These are phyloP conservation scores for Zygoascus biomembranicola DNA, from an alignment of 805 yeast species.

Conservation along the genomic window DNA sequence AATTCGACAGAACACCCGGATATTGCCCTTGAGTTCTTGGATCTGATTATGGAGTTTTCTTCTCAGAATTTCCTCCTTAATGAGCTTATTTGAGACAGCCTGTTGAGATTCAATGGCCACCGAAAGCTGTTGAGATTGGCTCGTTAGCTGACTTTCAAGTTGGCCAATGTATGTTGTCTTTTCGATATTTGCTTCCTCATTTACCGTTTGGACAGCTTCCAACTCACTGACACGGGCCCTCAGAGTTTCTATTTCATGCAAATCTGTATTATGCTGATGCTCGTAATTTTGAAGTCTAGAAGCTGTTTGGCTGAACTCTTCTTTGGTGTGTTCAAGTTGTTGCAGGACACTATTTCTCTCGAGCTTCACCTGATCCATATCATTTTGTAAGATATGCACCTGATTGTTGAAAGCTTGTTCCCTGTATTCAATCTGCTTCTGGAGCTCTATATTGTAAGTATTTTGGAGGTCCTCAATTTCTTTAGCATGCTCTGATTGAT, in stretches of 20 bases:
- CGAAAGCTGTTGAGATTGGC: constrained; percentile 8
- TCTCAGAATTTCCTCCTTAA: constrained; percentile 47
- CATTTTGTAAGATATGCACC: neutral
- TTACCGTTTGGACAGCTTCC: constrained; percentile 10
- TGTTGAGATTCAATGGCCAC: constrained; percentile 27
- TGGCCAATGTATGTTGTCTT: neutral
- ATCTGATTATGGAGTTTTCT: constrained; percentile 61
- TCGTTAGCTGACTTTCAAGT: neutral
- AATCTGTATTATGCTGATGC: constrained; percentile 20
- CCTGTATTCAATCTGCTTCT: neutral
- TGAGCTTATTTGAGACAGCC: constrained; percentile 31
- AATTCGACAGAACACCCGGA: constrained; percentile 81
- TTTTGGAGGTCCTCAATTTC: constrained; percentile 14
- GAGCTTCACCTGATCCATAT: neutral
- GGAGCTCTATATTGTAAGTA: constrained; percentile 15
- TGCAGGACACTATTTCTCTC: constrained; percentile 12
- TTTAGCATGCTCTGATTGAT: neutral
- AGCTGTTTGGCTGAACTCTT: constrained; percentile 7
- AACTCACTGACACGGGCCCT: constrained; percentile 26
- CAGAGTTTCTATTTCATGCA: constrained; percentile 21
- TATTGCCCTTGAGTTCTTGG: constrained; percentile 86
- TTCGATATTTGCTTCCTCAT: neutral
- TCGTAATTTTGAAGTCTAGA: constrained; percentile 18
- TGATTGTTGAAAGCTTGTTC: neutral
- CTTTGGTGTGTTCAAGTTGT: constrained; percentile 11